These are phyloP conservation scores for Aspergillus novoparasiticus DNA, from an alignment of 2,329 filamentous ascomycete genomes.

Conservation along the genomic window DNA sequence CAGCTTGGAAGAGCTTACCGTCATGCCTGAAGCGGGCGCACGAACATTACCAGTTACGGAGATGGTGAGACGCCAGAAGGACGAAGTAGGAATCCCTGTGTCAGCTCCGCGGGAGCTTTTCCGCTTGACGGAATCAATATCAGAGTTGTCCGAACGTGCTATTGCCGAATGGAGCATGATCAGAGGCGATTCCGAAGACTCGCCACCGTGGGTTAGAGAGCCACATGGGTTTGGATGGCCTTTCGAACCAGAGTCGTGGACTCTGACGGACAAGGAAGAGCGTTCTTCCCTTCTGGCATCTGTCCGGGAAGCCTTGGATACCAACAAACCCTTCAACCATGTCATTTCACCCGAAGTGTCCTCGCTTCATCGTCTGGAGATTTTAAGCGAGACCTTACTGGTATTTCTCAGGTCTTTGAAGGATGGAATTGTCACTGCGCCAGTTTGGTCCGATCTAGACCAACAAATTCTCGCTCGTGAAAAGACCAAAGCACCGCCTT, in stretches of 20 bases:
- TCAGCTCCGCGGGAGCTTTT: conserved; percentile 89
- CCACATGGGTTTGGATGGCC: conserved; percentile 57
- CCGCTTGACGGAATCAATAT: conserved; percentile 79
- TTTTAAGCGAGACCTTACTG: conserved; percentile 70
- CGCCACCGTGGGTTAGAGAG: conserved; percentile 55
- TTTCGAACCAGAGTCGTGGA: conserved; percentile 57
- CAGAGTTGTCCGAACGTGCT: conserved; percentile 59
- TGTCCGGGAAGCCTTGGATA: conserved; percentile 70
- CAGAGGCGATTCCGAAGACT: conserved; percentile 39
- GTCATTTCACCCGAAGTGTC: conserved; percentile 66
- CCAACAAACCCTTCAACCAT: conserved; percentile 62
- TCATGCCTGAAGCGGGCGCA: conserved; percentile 76
- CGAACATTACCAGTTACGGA: conserved; percentile 60
- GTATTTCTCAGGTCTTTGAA: conserved; percentile 73
- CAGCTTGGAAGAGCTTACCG: conserved; percentile 84
- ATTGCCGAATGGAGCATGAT: conserved; percentile 67
- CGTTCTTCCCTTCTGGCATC: conserved; percentile 48
- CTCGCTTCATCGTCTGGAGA: conserved; percentile 71
- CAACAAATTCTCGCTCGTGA: conserved; percentile 55
- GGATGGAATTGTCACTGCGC: conserved; percentile 74
- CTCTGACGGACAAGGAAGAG: conserved; percentile 40
- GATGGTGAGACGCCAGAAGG: conserved; percentile 36
- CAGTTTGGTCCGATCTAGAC: conserved; percentile 72
- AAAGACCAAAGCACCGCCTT: conserved; percentile 51
- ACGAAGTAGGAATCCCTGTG: conserved; percentile 55